phyloP scores from a whole-genome alignment of 306 rosid genomes.

The Castanea crenata region DNA sequence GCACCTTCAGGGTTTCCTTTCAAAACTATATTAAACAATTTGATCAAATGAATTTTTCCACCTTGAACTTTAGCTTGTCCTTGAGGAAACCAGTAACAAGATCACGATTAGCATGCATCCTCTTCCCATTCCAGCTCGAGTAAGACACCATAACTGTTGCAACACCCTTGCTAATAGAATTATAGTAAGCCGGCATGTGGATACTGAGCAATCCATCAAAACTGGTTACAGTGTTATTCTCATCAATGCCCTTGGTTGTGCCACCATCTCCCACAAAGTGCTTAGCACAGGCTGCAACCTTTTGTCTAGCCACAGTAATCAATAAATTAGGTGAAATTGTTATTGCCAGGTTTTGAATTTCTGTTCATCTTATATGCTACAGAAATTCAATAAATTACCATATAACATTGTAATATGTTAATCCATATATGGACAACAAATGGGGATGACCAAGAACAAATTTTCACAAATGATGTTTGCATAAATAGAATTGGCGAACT shows the following conservation, averaged over 20 bases:
- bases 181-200: conserved; percentile 79
- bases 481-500: background rate
- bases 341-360: conserved; percentile 11
- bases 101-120: conserved; percentile 71
- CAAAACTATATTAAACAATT: background rate
- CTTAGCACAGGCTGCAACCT: conserved; percentile 97
- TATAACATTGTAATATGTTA: background rate
- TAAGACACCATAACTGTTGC: conserved; percentile 80
- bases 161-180: conserved; percentile 68
- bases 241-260: conserved; percentile 79
- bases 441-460: background rate
- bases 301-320: conserved; percentile 48
- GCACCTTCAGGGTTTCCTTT: background rate
- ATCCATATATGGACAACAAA: background rate
- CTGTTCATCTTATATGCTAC: background rate
- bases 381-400: background rate
- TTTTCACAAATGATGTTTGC: background rate
- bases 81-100: conserved; percentile 70
- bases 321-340: conserved; percentile 6
- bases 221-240: conserved; percentile 70
- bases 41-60: conserved; percentile 13
- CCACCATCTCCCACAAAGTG: conserved; percentile 96
- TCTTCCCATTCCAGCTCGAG: conserved; percentile 82
- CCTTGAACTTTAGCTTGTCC: conserved; percentile 65
- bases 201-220: conserved; percentile 58